Conservation (phyloP, 2,329 filamentous ascomycete genomes). For the Myriosclerotinia scirpicola region DNA sequence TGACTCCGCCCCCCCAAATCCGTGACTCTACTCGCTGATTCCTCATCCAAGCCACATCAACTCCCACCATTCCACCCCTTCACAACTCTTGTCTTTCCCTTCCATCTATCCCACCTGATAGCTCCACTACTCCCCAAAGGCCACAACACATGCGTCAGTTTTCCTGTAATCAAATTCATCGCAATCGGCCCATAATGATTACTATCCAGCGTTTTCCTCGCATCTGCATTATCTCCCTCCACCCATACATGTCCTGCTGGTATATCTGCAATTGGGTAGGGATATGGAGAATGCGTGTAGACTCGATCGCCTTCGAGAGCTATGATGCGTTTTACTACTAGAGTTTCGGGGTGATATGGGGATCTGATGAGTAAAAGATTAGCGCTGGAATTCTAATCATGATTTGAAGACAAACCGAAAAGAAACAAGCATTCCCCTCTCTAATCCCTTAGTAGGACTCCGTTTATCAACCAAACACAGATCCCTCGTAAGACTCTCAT, state of each 20-base stretch:
- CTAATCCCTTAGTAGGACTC: slow-evolving; percentile 56
- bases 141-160: slow-evolving; percentile 69
- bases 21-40: no score
- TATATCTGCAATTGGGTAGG: slow-evolving; percentile 58
- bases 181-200: slow-evolving; percentile 88
- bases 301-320: slow-evolving; percentile 79
- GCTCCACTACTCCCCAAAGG: slow-evolving; percentile 61
- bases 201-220: slow-evolving; percentile 73
- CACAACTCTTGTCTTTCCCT: slow-evolving; percentile 45
- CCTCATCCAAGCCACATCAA: background rate
- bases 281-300: slow-evolving; percentile 57
- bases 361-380: slow-evolving; percentile 50
- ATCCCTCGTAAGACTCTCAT: slow-evolving; percentile 55
- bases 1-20: no score
- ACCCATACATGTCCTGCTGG: slow-evolving; percentile 91
- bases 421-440: slow-evolving; percentile 73
- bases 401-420: slow-evolving; percentile 54
- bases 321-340: slow-evolving; percentile 79
- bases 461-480: slow-evolving; percentile 60
- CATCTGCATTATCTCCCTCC: slow-evolving; percentile 71
- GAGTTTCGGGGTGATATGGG: slow-evolving; percentile 66
- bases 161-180: slow-evolving; percentile 71
- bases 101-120: slow-evolving; percentile 57
- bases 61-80: slow-evolving; percentile 31
- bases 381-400: background rate